Base-by-base conservation (phyloP, 768 basidiomycete genomes). In the Epithele typhae region DNA sequence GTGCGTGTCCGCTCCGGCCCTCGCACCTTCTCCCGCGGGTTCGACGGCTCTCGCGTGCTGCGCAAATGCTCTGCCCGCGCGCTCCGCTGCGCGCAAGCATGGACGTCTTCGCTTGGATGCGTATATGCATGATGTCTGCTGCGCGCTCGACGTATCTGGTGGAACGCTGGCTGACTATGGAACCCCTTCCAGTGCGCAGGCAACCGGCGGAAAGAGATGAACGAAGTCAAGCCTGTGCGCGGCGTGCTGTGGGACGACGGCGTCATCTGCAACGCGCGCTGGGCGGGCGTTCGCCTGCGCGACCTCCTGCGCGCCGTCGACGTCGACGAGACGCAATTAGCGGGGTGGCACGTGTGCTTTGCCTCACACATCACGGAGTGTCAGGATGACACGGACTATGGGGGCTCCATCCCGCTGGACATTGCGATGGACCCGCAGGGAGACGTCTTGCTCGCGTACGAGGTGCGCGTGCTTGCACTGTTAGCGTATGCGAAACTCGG, bases 261-360 rank as follows among this genome's bases (percentile, higher is more conserved):
- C 17, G 82, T 81, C n/a, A 77, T 84, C 38, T 78, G 78, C 46
- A 87, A 87, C 59, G 78, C 76, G 54, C 70, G 65, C 47, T 88
- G 86, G 85, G 71, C 72, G 3, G 86, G 86, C 14, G 74, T 76
- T 1, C 68, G 71, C 0, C 62, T 88, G 9, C 69, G 76, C 18
- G 78, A 85, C 45, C 54, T 87, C 23, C 71, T 88, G 6, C 34
- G 37, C 15, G 27, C 23, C 19, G 47, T 45, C 9, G 53, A 45
- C 9, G 35, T 48, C n/a, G 40, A 45, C 19, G 6, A 19, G 17
- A 12, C 47, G 4, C 12, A 17, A 1, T 40, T 45, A 9, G 18
- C 2, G 14, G 47, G 40, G 12, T 49, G 53, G 46, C 52, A 56
- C 35, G 40, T 51, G 15, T 53, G 46, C 25, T 56, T 56, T 41